Percentiles rank a stretch among this genome's conserved stretches.
These are phyloP conservation scores for Vitis amurensis DNA, from an alignment of 164 flowering plant species.

Conservation along the genomic window DNA sequence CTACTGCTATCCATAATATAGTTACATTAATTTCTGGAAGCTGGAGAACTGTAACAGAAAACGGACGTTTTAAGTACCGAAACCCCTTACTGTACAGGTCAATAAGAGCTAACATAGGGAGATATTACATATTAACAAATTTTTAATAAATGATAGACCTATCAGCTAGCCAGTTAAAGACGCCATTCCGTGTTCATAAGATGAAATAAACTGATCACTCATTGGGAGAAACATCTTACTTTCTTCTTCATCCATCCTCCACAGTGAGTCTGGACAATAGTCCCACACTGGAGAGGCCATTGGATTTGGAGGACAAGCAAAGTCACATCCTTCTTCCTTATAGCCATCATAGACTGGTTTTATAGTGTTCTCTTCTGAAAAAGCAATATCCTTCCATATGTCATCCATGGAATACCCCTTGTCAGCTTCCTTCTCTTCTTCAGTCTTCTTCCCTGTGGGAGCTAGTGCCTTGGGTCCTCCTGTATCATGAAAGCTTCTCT, in stretches of 20 bases:
- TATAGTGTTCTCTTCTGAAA: conserved; percentile 33
- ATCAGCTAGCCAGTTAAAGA: conserved; percentile 23
- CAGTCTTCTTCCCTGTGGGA: conserved; percentile 21
- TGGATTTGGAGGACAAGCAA: conserved; percentile 46
- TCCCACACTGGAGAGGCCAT: conserved; percentile 70
- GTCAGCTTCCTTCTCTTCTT: conserved; percentile 26
- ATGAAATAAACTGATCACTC: conserved; percentile 29
- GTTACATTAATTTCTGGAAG: conserved; percentile 5
- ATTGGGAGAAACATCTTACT: conserved; percentile 39
- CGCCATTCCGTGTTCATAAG: conserved; percentile 22
- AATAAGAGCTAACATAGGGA: conserved; percentile 12
- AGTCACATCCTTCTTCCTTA: conserved; percentile 31
- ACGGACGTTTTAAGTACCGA: conserved; percentile 6
- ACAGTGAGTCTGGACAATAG: conserved; percentile 51
- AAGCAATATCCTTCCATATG: conserved; percentile 86
- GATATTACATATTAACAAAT: conserved; percentile 31
- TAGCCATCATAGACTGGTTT: conserved; percentile 26
- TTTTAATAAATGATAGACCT: conserved; percentile 10
- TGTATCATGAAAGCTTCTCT: conserved; percentile 44
- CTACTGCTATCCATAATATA: conserved; percentile 11
- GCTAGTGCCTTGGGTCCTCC: conserved; percentile 27
- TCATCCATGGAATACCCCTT: conserved; percentile 75
- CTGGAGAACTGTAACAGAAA: conserved; percentile 11
- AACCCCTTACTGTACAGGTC: conserved; percentile 21
- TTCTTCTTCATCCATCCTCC: conserved; percentile 65